A percentile compares a stretch with the other conserved stretches of the same genome.
These are phyloP conservation scores for Thelephora terrestris DNA, from an alignment of 1,284 basidiomycete species.

Conservation along the genomic window DNA sequence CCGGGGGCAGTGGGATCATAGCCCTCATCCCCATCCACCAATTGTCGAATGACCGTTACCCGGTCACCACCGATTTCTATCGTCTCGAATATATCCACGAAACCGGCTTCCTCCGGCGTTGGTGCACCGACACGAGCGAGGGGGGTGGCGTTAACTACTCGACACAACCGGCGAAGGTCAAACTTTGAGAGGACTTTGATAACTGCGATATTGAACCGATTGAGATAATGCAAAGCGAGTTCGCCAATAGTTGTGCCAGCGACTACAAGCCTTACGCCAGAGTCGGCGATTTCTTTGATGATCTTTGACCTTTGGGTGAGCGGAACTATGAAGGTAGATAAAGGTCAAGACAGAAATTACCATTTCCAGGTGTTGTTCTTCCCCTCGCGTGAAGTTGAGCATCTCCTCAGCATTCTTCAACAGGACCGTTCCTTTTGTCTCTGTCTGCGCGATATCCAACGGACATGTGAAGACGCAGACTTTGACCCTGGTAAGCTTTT, in stretches of 20 bases:
- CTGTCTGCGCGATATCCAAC: conserved; percentile 91
- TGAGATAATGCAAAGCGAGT: conserved; percentile 94
- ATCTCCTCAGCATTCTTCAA: conserved; percentile 95
- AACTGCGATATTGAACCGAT: conserved; percentile 88
- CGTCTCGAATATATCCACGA: conserved; percentile 90
- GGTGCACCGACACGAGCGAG: conserved; percentile 94
- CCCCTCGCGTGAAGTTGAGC: conserved; percentile 91
- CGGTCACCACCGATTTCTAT: conserved; percentile 97
- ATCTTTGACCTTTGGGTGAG: conserved; percentile 45
- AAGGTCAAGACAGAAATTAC: conserved; percentile 33
- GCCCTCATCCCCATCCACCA: conserved; percentile 48
- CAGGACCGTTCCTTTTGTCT: conserved; percentile 98
- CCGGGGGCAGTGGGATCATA: conserved; percentile 37
- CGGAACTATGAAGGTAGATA: background rate
- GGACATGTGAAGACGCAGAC: conserved; percentile 93
- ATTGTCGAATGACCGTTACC: conserved; percentile 92
- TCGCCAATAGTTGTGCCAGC: conserved; percentile 92
- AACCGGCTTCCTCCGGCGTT: conserved; percentile 93
- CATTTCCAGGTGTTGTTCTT: conserved; percentile 94
- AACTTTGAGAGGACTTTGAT: conserved; percentile 98
- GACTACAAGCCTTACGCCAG: conserved; percentile 90
- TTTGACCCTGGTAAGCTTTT: conserved; percentile 77
- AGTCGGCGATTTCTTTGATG: conserved; percentile 94
- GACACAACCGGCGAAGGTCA: conserved; percentile 88
- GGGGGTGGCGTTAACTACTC: conserved; percentile 93